phyloP scores from a whole-genome alignment of 371 early-diverging fungal genomes.

The Mucor lusitanicus region DNA sequence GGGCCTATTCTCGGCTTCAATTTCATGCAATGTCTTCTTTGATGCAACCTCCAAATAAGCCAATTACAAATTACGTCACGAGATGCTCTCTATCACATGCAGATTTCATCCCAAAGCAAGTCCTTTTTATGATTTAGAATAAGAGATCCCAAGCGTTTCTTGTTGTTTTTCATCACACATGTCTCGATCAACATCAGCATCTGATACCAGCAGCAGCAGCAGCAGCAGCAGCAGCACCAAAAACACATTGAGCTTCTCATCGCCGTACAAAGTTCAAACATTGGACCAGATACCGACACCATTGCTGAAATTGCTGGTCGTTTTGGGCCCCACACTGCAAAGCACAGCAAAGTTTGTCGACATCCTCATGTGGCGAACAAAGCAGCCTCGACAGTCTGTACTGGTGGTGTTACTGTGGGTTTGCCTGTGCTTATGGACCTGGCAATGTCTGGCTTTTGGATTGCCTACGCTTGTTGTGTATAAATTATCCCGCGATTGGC shows the following conservation, averaged over 20 bases:
- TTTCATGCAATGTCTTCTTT: not conserved
- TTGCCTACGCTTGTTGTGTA: conserved; percentile 26
- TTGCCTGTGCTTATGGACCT: conserved; percentile 35
- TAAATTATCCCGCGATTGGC: conserved; percentile 35
- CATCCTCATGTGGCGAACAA: conserved; percentile 31
- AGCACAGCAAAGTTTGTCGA: conserved; percentile 6
- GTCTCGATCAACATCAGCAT: not conserved
- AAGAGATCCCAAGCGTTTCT: not conserved
- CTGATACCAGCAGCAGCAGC: too few relatives aligned
- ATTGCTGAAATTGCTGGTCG: conserved; percentile 30
- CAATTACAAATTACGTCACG: not conserved
- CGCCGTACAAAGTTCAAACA: conserved; percentile 36
- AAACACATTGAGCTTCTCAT: conserved; percentile 26
- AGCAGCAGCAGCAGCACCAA: not conserved
- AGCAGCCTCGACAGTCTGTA: conserved; percentile 28
- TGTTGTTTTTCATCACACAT: not conserved
- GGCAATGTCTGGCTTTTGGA: conserved; percentile 28
- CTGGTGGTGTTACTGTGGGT: conserved; percentile 33
- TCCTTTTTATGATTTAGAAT: not conserved
- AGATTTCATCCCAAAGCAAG: not conserved
- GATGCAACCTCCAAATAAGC: not conserved
- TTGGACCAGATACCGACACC: conserved; percentile 49
- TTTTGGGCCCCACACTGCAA: conserved; percentile 31
- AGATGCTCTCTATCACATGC: not conserved
- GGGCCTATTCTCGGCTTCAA: not conserved